Conservation (phyloP, 441 rosid species). For the Bruguiera hainesii region DNA sequence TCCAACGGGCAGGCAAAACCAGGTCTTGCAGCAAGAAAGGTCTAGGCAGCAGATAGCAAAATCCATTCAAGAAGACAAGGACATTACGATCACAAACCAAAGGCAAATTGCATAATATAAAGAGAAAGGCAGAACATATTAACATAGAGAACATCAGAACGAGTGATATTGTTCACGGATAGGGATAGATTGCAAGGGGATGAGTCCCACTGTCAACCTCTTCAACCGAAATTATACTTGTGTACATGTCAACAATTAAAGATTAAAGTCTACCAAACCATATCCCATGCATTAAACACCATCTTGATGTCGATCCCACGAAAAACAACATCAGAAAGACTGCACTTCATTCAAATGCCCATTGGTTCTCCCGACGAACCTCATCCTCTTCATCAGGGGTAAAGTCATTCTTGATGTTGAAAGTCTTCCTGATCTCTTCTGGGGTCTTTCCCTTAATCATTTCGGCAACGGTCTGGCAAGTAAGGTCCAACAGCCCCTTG, state of each 20-base stretch:
- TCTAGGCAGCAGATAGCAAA: no score
- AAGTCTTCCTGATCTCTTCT: conserved; percentile 32
- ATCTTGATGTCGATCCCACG: neutral
- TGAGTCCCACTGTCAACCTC: no score
- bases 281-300: neutral
- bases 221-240: no score
- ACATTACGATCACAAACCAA: no score
- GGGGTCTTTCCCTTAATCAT: conserved; percentile 47
- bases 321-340: neutral
- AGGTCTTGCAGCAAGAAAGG: no score
- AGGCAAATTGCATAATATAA: no score
- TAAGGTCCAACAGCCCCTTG: conserved; percentile 31
- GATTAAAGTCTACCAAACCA: neutral
- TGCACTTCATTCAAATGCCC: conserved; percentile 40
- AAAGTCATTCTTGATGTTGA: conserved; percentile 41
- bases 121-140: no score
- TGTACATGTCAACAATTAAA: neutral
- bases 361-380: conserved; percentile 46
- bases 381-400: conserved; percentile 46
- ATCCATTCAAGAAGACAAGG: no score
- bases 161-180: no score
- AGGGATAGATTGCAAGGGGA: no score
- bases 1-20: no score
- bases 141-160: no score
- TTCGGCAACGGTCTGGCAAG: conserved; percentile 37